Evolutionary conservation across 331 rosid species (phyloP).

Genomic region (Malus hybrid): DNA sequence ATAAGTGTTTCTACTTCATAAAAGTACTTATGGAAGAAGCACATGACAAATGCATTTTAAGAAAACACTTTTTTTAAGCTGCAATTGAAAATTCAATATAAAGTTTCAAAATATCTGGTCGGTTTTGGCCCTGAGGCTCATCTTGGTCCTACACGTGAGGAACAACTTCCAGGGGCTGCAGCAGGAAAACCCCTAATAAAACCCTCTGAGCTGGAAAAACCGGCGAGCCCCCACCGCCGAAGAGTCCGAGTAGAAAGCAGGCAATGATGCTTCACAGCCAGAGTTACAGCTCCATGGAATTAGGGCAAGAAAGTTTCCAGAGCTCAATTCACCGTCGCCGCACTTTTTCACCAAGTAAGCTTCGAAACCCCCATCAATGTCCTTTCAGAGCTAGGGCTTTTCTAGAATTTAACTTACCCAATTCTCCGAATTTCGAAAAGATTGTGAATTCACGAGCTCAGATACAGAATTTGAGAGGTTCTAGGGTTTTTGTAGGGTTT

Average conservation of each 20-base stretch:
- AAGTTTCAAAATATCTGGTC: not conserved
- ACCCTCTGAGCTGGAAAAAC: not conserved
- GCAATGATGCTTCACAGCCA: slow-evolving; percentile 23
- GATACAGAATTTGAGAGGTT: slow-evolving; percentile 5
- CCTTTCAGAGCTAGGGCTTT: slow-evolving; percentile 17
- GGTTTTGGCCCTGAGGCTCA: not conserved
- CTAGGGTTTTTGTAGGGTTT: slow-evolving; percentile 35
- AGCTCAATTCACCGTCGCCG: slow-evolving; percentile 14
- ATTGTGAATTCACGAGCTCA: slow-evolving; percentile 8
- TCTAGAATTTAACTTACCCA: slow-evolving; percentile 20
- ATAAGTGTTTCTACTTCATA: no score
- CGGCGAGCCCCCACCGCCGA: not conserved
- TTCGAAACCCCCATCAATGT: slow-evolving; percentile 9
- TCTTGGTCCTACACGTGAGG: not conserved
- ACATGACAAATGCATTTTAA: no score
- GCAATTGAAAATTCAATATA: not conserved
- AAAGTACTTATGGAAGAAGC: no score
- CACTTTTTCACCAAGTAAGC: slow-evolving; percentile 17
- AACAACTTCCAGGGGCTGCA: not conserved
- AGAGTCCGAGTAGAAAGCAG: not conserved
- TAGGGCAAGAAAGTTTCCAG: slow-evolving; percentile 31
- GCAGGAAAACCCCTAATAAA: not conserved
- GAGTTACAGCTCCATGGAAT: slow-evolving; percentile 25
- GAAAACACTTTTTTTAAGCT: no score
- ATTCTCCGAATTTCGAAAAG: not conserved